Percentiles rank a stretch among this genome's conserved stretches.
These are phyloP conservation scores for Helicocarpus griseus DNA, from an alignment of 2,329 filamentous ascomycete species.

Conservation along the genomic window DNA sequence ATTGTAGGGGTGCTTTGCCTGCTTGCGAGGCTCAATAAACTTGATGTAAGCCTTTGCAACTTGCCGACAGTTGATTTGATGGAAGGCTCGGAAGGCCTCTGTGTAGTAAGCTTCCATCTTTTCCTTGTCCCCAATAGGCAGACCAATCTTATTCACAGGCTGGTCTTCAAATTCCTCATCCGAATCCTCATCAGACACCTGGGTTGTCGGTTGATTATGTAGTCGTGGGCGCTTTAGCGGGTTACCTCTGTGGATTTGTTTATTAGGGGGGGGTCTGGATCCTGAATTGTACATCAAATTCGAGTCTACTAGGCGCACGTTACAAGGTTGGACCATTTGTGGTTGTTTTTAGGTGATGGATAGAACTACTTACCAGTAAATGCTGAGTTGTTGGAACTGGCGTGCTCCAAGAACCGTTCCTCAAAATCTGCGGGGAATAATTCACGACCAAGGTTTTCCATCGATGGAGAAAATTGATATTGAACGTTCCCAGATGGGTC, in stretches of 20 bases:
- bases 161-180: background rate
- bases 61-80: constrained; percentile 37
- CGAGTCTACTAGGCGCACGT: background rate
- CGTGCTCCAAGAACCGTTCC: background rate
- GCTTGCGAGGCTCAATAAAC: constrained; percentile 38
- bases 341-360: no score
- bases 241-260: background rate
- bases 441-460: background rate
- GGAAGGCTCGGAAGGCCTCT: constrained; percentile 32
- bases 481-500: constrained; percentile 1
- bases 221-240: background rate
- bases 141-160: background rate
- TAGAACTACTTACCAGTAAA: background rate
- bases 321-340: no score
- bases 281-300: background rate
- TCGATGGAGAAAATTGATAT: constrained; percentile 3
- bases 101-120: constrained; percentile 32
- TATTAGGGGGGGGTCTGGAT: background rate
- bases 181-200: background rate
- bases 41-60: constrained; percentile 40
- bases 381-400: background rate
- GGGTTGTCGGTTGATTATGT: background rate
- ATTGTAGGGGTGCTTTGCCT: constrained; percentile 41
- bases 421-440: constrained; percentile 2
- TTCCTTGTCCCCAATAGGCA: constrained; percentile 28